Conservation (phyloP, 1,284 basidiomycete species). For the Cystobasidium sp. region DNA sequence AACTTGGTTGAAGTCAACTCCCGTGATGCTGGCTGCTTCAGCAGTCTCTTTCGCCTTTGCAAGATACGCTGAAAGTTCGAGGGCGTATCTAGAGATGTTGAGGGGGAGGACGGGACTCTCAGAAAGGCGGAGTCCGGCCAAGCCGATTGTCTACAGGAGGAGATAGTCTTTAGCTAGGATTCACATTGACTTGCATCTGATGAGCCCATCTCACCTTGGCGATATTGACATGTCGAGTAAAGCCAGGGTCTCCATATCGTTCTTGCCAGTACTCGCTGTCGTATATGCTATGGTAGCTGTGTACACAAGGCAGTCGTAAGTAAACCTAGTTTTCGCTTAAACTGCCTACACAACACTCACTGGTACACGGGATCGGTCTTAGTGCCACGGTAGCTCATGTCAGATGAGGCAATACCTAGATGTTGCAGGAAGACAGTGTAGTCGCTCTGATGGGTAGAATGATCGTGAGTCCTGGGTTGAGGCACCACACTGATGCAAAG, state of each 20-base stretch:
- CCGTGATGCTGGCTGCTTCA: slow-evolving; percentile 47
- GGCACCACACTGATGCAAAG: slow-evolving; percentile 50
- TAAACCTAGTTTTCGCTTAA: no score
- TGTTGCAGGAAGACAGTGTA: slow-evolving; percentile 73
- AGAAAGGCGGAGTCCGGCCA: slow-evolving; percentile 65
- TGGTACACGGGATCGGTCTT: slow-evolving; percentile 71
- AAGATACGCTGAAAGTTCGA: slow-evolving; percentile 68
- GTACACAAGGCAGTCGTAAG: slow-evolving; percentile 51
- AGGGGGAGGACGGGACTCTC: slow-evolving; percentile 69
- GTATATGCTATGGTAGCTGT: slow-evolving; percentile 71
- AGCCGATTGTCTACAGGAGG: slow-evolving; percentile 48
- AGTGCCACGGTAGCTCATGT: slow-evolving; percentile 55
- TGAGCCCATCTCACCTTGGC: slow-evolving; percentile 61
- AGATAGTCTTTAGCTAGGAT: not conserved
- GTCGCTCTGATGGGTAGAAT: slow-evolving; percentile 59
- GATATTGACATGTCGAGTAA: slow-evolving; percentile 71
- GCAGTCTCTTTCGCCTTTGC: slow-evolving; percentile 57
- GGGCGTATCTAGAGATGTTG: slow-evolving; percentile 75
- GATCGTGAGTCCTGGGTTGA: slow-evolving; percentile 11
- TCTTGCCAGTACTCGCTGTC: slow-evolving; percentile 77
- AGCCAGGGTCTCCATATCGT: slow-evolving; percentile 74
- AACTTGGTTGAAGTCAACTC: slow-evolving; percentile 62
- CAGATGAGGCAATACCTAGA: slow-evolving; percentile 58
- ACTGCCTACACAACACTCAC: not conserved
- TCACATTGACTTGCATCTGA: not conserved